Conservation (phyloP, 208 protist species). For the Leishmania aethiopica region DNA sequence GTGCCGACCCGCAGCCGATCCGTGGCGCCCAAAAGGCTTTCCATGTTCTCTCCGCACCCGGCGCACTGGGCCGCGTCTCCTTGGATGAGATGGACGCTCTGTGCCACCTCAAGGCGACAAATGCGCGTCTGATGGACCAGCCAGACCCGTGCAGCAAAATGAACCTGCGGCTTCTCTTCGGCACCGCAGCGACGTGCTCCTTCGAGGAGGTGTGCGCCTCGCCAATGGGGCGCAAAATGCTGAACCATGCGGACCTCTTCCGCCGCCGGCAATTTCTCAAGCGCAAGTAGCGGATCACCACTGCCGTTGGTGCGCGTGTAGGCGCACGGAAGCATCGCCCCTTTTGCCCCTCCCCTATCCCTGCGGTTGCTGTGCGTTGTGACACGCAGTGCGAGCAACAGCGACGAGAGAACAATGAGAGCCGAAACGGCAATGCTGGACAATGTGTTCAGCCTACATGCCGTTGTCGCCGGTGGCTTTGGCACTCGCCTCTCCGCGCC, state of each 20-base stretch:
- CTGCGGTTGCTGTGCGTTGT: background rate
- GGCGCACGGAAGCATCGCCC: background rate
- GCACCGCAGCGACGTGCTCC: constrained; percentile 31
- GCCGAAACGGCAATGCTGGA: background rate
- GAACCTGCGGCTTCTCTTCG: constrained; percentile 65
- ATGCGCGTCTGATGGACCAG: constrained; percentile 50
- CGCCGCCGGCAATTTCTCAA: constrained; percentile 64
- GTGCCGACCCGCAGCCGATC: constrained; percentile 75
- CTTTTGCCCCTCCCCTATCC: background rate
- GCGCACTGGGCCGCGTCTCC: constrained; percentile 22
- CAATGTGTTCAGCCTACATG: too few relatives aligned
- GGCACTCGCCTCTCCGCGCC: background rate
- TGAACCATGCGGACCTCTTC: constrained; percentile 76
- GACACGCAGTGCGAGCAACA: background rate
- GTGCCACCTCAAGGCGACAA: constrained; percentile 66
- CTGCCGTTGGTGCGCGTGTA: background rate
- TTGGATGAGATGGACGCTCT: constrained; percentile 32
- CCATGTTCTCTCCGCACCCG: constrained; percentile 41
- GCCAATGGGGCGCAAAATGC: constrained; percentile 77
- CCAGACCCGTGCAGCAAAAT: constrained; percentile 59
- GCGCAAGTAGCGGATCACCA: constrained; percentile 10
- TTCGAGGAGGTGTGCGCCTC: constrained; percentile 68
- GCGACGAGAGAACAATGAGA: background rate
- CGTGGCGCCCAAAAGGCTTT: constrained; percentile 89
- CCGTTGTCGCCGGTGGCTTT: background rate